A percentile compares a stretch with the other conserved stretches of the same genome.
phyloP scores from a whole-genome alignment of 2,329 filamentous ascomycete genomes.

The Colletotrichum shisoi region DNA sequence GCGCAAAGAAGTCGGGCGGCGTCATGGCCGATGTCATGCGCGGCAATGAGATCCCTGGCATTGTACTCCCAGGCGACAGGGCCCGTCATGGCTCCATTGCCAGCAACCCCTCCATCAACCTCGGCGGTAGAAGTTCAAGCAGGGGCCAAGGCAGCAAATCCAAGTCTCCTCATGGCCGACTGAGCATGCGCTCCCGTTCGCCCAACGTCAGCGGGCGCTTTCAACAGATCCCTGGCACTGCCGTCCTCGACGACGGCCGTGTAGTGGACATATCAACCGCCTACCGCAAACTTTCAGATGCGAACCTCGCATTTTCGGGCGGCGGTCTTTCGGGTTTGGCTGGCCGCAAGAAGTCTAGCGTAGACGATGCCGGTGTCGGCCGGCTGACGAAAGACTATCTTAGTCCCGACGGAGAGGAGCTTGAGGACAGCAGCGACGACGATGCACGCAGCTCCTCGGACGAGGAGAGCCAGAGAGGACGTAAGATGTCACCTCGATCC shows the following conservation, averaged over 20 bases:
- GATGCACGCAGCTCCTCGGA: conserved; percentile 71
- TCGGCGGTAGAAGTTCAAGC: conserved; percentile 40
- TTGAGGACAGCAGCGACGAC: conserved; percentile 75
- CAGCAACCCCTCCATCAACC: conserved; percentile 41
- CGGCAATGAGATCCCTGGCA: conserved; percentile 58
- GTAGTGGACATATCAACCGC: conserved; percentile 73
- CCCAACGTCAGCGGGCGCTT: conserved; percentile 38
- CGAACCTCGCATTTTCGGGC: conserved; percentile 69
- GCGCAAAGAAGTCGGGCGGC: conserved; percentile 46
- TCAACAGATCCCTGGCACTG: conserved; percentile 41
- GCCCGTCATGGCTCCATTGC: conserved; percentile 53
- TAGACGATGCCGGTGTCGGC: conserved; percentile 55
- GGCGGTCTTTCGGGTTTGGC: conserved; percentile 70
- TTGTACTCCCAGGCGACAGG: conserved; percentile 59
- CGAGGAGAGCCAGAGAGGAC: conserved; percentile 71
- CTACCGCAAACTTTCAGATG: conserved; percentile 76
- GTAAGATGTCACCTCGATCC: conserved; percentile 62
- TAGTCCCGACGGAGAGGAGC: conserved; percentile 70
- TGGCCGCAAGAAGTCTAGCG: conserved; percentile 59
- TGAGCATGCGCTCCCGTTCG: conserved; percentile 43
- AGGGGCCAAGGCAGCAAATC: conserved; percentile 56
- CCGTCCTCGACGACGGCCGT: conserved; percentile 67
- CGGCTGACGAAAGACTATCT: conserved; percentile 74
- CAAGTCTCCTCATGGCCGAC: conserved; percentile 62
- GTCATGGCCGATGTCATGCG: conserved; percentile 64